Evolutionary conservation across 2,329 filamentous ascomycete genomes (phyloP), one percentile per base, ranked within the genome.

Genomic region (Talaromyces atroroseus): DNA sequence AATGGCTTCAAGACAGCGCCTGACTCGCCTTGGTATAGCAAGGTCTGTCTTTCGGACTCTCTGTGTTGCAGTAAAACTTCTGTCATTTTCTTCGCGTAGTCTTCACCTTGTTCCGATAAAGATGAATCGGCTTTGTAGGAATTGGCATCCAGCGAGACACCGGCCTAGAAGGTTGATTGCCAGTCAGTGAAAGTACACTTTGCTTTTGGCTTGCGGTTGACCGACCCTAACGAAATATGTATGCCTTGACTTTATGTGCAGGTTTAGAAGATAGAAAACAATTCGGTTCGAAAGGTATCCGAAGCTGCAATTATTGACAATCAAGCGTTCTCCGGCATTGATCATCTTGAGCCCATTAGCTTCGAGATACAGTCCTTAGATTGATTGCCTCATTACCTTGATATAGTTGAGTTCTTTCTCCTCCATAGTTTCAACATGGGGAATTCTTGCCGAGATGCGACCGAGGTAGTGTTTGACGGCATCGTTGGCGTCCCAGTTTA

Each of bases 271-370:
- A 72, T 97, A 99, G 74, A 99, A 99, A 55, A 99, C 92, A 63
- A 99, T 99, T 59, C 94, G 86, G 71, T 99, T 92, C 0, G 92
- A 95, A 32, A 99, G 82, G 68, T 99, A 99, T 65, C 92, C 92
- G 72, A 99, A 97, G 68, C 88, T 92, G 70, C 94, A 89, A 63
- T 97, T 96, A 76, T 99, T 99, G 74, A 97, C 92, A 65, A 92
- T 88, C 68, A 99, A 88, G 63, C 90, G 86, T 68, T 92, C 85
- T 46, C 94, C 94, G 7, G 94, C 94, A 64, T 99, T 99, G 70
- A 97, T 95, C 92, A 99, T 96, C 78, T 78, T 21, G 18, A 46
- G 7, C 21, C 8, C 12, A 14, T 56, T 26, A 51, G 54, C 38
- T 12, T n/a, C n/a, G 24, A 23, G 14, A 12, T n/a, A 18, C 7